These are phyloP conservation scores for Mortierella hygrophila DNA, from an alignment of 192 early-diverging fungal species.

Conservation along the genomic window DNA sequence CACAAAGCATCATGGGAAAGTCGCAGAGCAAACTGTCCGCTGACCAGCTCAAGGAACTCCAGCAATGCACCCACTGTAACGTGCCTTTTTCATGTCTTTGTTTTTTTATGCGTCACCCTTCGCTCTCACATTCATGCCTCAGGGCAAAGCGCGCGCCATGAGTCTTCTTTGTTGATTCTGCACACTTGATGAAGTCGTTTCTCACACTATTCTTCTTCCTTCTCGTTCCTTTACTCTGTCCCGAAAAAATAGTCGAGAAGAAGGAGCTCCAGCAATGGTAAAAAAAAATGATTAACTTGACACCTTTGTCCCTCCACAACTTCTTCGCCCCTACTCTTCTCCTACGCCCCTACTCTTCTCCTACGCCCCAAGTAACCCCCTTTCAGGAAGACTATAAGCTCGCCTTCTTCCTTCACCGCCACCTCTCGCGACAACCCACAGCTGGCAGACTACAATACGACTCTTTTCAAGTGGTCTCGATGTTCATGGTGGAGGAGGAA, in stretches of 20 bases:
- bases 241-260: constrained; percentile 73
- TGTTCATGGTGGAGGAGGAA: too few species aligned
- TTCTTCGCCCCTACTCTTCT: neutral
- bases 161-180: neutral
- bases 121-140: neutral
- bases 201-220: neutral
- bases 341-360: neutral
- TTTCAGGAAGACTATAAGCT: neutral
- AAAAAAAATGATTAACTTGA: neutral
- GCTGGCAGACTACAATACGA: too few species aligned
- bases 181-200: neutral
- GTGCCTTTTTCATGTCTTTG: constrained; percentile 9
- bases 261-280: constrained; percentile 95
- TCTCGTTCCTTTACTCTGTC: neutral
- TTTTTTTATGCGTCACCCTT: neutral
- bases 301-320: neutral
- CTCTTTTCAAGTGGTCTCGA: too few species aligned
- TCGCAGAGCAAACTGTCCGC: constrained; percentile 83
- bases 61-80: constrained; percentile 85
- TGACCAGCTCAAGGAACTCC: constrained; percentile 82
- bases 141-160: neutral
- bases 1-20: constrained; percentile 75
- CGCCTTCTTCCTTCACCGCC: too few species aligned
- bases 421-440: too few species aligned
- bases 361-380: too few species aligned